Evolutionary conservation across 1,284 basidiomycete species (phyloP).

Genomic region (Termitomyces sp.): DNA sequence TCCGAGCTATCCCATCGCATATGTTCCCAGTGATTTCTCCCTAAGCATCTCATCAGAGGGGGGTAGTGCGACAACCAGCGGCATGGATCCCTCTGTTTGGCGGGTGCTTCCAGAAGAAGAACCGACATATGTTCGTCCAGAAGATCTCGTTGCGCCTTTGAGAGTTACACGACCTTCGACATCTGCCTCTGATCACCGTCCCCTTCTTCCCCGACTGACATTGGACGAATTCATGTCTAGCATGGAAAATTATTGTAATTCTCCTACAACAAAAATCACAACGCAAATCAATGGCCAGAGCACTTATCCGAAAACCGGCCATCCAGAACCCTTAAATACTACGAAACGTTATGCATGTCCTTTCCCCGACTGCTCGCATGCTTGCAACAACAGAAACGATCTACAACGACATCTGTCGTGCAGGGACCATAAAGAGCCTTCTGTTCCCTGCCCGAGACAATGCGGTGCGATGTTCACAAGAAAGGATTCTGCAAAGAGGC

Average conservation of each 20-base stretch:
- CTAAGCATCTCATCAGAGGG: background rate
- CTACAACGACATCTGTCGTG: constrained; percentile 6
- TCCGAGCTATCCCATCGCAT: constrained; percentile 1
- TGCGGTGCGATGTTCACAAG: constrained; percentile 11
- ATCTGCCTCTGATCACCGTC: background rate
- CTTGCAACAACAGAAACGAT: constrained; percentile 1
- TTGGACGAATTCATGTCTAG: constrained; percentile 13
- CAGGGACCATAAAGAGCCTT: constrained; percentile 4
- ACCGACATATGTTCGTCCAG: background rate
- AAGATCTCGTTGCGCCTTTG: background rate
- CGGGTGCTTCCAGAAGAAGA: constrained; percentile 1
- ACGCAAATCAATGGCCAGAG: background rate
- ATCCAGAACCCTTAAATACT: background rate
- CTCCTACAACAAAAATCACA: background rate
- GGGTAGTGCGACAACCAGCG: background rate
- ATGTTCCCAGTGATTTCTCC: constrained; percentile 1
- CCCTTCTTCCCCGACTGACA: constrained; percentile 2
- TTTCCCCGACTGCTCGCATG: constrained; percentile 3
- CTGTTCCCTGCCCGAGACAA: constrained; percentile 6
- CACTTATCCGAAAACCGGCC: background rate
- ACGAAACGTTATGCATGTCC: background rate
- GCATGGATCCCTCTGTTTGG: constrained; percentile 10
- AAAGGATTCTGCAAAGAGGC: constrained; percentile 12
- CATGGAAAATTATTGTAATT: constrained; percentile 1
- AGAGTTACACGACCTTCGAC: background rate